Conservation (phyloP, 2,329 filamentous ascomycete genomes). For the Arthrinium puccinioides region DNA sequence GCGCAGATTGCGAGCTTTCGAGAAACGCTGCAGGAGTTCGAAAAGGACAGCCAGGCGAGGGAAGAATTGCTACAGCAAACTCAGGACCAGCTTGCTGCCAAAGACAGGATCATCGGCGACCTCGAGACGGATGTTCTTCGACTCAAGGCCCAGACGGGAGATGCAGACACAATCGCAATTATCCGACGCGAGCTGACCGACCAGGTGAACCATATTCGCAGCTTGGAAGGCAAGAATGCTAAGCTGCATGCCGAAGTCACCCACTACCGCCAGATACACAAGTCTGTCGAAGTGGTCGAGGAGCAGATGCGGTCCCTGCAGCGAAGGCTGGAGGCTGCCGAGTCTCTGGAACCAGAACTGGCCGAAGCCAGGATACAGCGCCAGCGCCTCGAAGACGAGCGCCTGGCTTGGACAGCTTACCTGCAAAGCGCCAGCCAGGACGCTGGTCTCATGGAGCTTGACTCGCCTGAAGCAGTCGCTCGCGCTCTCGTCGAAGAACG, state of each 20-base stretch:
- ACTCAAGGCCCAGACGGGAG: conserved; percentile 79
- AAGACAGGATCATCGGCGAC: conserved; percentile 62
- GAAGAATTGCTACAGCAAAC: conserved; percentile 49
- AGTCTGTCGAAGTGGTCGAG: conserved; percentile 87
- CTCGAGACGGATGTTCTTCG: conserved; percentile 79
- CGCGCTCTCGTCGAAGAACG: conserved; percentile 77
- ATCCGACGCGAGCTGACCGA: conserved; percentile 85
- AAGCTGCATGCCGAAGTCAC: conserved; percentile 76
- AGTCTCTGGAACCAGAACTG: conserved; percentile 67
- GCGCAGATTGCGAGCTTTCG: conserved; percentile 39
- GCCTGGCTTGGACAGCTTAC: conserved; percentile 78
- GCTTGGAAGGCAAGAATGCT: conserved; percentile 71
- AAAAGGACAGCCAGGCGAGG: conserved; percentile 48
- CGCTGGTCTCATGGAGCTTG: conserved; percentile 63
- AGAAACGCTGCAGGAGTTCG: conserved; percentile 47
- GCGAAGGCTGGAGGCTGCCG: conserved; percentile 67
- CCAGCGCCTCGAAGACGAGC: conserved; percentile 83
- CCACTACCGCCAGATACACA: conserved; percentile 71
- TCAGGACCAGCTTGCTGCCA: conserved; percentile 61
- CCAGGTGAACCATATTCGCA: conserved; percentile 85
- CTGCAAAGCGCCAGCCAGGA: conserved; percentile 60
- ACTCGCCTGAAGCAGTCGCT: conserved; percentile 81
- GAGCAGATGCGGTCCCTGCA: conserved; percentile 87
- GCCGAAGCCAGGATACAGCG: conserved; percentile 74
- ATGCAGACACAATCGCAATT: conserved; percentile 76